Evolutionary conservation across 83 land plant species (phyloP), one percentile per base, ranked within the genome.

Genomic region (Larix sibirica): DNA sequence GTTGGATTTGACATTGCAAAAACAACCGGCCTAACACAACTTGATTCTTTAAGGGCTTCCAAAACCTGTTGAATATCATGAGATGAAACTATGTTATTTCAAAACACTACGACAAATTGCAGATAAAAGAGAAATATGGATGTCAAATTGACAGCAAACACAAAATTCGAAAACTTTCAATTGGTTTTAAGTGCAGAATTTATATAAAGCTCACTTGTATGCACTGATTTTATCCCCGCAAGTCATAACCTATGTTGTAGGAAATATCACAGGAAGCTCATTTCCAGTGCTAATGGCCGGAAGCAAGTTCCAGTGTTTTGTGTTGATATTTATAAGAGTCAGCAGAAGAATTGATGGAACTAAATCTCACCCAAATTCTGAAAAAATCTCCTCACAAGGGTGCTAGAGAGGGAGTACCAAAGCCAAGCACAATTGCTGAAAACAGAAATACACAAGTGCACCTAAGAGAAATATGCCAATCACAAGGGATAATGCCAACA

Each of bases 1-100:
- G 99, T 97, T 24, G 99, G 99, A 83, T 97, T 97, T 77, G 99
- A 97, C 96, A 97, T 90, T 47, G 99, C 96, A 86, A 97, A 96
- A 66, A 97, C 94, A n/a, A 98, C 99, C 38, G 99, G 98, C 47
- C 99, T 90, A 2, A 94, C 82, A 61, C 93, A 95, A 44, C 92
- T 90, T 64, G 99, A 96, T 71, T 87, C 90, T 62, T 89, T 90
- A 61, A 97, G 87, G 28, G 95, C 97, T 84, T 94, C 97, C 75
- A 97, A 87, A 70, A 97, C 99, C 99, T 97, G 90, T 36, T 83
- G 44, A 80, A 18, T n/a, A 50, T 50, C 12, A 42, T 59, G 75
- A 23, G 67, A 2, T 79, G 28, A 67, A 40, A 83, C 26, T 56
- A 28, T 71, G 23, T 33, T 83, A 40, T 38, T 26, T 40, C 68